Evolutionary conservation across 768 basidiomycete genomes (phyloP).

Genomic region (Rhodotorula toruloides): DNA sequence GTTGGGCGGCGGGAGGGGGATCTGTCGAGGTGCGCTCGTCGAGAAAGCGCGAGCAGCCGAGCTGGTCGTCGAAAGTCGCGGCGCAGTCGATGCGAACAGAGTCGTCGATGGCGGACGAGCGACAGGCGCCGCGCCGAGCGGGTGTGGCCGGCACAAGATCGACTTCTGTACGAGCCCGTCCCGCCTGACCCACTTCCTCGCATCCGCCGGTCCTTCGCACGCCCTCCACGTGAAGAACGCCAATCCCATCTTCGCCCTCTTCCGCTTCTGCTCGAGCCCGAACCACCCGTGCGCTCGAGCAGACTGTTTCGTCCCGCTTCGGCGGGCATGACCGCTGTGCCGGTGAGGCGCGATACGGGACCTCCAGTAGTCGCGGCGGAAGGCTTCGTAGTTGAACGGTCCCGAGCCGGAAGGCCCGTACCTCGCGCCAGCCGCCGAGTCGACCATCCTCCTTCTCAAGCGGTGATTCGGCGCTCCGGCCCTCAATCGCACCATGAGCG

Average conservation of each 20-base stretch:
- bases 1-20: not conserved
- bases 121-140: too few relatives aligned
- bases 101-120: not conserved
- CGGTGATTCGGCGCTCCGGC: too few relatives aligned
- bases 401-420: not conserved
- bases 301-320: not conserved
- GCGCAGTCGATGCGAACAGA: not conserved
- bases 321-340: not conserved
- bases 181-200: too few relatives aligned
- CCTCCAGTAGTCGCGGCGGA: slow-evolving; percentile 18
- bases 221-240: not conserved
- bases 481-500: too few relatives aligned
- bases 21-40: not conserved
- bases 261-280: not conserved
- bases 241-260: not conserved
- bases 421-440: too few relatives aligned
- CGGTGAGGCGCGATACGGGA: not conserved
- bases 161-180: too few relatives aligned
- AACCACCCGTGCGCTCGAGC: not conserved
- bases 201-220: too few relatives aligned
- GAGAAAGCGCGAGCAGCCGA: slow-evolving; percentile 5
- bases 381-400: slow-evolving; percentile 10
- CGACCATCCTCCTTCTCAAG: too few relatives aligned
- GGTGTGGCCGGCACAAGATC: too few relatives aligned
- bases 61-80: not conserved